Percentiles rank a stretch among this genome's conserved stretches.
phyloP scores from a whole-genome alignment of 257 asterid genomes.

The Solanum phureja region DNA sequence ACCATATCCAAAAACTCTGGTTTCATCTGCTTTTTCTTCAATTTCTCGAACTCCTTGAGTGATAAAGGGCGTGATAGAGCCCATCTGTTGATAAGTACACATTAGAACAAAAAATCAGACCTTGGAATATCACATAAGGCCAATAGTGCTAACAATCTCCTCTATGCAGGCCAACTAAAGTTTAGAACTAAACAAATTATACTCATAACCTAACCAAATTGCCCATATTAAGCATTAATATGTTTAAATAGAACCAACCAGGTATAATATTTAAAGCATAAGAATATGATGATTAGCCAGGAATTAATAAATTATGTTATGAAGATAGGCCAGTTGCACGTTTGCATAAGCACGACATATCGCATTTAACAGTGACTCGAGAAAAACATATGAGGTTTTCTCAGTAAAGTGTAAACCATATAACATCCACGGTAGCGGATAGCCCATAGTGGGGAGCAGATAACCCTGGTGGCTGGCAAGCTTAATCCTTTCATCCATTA shows the following conservation, averaged over 20 bases:
- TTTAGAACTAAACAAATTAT: neutral
- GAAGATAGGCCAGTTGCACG: neutral
- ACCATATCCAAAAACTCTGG: slow-evolving; percentile 98
- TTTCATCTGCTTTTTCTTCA: slow-evolving; percentile 84
- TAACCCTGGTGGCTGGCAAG: neutral
- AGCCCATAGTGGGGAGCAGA: neutral
- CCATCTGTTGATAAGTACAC: slow-evolving; percentile 52
- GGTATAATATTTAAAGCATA: neutral
- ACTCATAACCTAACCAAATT: neutral
- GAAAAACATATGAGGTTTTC: neutral
- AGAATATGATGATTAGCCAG: neutral
- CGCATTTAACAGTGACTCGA: neutral
- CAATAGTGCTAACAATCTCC: neutral
- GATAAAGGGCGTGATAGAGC: slow-evolving; percentile 94
- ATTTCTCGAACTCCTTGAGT: slow-evolving; percentile 68
- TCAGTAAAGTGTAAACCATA: neutral
- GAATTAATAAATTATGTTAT: neutral
- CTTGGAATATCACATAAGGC: neutral
- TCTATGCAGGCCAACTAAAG: neutral
- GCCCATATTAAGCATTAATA: neutral
- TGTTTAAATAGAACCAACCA: neutral
- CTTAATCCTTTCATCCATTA: neutral
- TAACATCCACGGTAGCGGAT: neutral
- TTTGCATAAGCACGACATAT: neutral
- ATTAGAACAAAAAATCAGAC: neutral